phyloP scores from a whole-genome alignment of 2,329 filamentous ascomycete genomes.

The Fusarium sulawesiense region DNA sequence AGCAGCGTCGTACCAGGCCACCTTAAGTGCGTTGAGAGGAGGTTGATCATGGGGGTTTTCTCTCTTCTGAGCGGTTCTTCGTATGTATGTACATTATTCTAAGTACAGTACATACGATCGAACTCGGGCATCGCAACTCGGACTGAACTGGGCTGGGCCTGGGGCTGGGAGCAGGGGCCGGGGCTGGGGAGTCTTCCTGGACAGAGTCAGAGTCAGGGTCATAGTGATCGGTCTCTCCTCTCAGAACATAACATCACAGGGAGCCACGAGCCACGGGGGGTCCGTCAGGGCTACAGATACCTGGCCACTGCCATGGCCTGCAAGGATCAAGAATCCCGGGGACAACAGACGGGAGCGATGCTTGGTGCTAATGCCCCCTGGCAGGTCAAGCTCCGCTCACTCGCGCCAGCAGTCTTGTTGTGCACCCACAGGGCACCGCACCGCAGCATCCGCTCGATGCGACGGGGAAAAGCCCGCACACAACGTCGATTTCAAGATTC shows the following conservation, averaged over 20 bases:
- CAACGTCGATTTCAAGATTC: conserved; percentile 26
- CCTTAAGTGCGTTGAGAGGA: conserved; percentile 37
- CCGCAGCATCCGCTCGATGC: conserved; percentile 34
- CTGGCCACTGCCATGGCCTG: conserved; percentile 28
- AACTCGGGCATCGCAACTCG: conserved; percentile 15
- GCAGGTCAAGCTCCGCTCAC: conserved; percentile 37
- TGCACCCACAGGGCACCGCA: conserved; percentile 29
- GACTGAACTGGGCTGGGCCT: conserved; percentile 7
- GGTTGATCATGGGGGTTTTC: conserved; percentile 44
- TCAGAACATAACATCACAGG: conserved; percentile 26
- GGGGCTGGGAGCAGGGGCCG: conserved; percentile 13
- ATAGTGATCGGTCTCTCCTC: conserved; percentile 35
- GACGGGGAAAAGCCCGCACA: conserved; percentile 35
- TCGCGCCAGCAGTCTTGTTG: conserved; percentile 39
- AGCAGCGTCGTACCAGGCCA: conserved; percentile 50
- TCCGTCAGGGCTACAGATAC: conserved; percentile 23
- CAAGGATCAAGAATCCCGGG: conserved; percentile 34
- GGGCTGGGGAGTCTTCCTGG: conserved; percentile 30
- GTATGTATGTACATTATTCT: background rate
- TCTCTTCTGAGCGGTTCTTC: conserved; percentile 38
- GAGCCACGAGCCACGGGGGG: conserved; percentile 39
- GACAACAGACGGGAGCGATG: conserved; percentile 43
- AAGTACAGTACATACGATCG: background rate
- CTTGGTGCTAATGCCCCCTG: conserved; percentile 41
- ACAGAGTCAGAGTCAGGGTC: conserved; percentile 1